Conservation (phyloP, 2,329 filamentous ascomycete species). For the Talaromyces piceae region DNA sequence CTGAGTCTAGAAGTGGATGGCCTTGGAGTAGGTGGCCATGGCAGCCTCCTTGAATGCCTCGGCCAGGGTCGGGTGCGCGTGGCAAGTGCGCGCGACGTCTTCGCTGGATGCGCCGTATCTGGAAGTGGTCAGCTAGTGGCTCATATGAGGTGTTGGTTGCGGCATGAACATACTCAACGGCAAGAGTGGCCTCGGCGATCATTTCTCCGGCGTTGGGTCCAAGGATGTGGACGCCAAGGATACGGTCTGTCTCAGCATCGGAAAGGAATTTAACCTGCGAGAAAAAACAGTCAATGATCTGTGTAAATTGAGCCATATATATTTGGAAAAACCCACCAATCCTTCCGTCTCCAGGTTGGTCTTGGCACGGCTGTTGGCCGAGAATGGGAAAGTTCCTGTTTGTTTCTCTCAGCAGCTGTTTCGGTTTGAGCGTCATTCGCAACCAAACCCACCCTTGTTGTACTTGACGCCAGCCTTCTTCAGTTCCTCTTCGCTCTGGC, state of each 20-base stretch:
- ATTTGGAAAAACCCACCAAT: constrained; percentile 32
- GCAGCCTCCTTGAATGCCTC: constrained; percentile 99
- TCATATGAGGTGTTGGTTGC: background rate
- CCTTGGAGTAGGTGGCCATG: constrained; percentile 92
- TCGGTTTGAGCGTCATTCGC: background rate
- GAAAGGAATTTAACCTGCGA: constrained; percentile 82
- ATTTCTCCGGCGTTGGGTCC: constrained; percentile 96
- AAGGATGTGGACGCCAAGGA: constrained; percentile 93
- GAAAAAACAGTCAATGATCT: too few species aligned
- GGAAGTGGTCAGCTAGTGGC: background rate
- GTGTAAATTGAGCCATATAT: too few species aligned
- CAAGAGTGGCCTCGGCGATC: constrained; percentile 95
- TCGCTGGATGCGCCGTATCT: constrained; percentile 85
- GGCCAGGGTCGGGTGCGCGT: constrained; percentile 90
- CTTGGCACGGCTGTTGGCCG: constrained; percentile 96
- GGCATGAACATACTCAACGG: constrained; percentile 54
- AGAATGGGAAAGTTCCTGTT: constrained; percentile 90
- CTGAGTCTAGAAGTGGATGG: constrained; percentile 75
- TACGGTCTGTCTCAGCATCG: constrained; percentile 91
- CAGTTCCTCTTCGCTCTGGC: constrained; percentile 92
- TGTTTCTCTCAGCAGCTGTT: background rate
- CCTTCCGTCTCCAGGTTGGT: constrained; percentile 96
- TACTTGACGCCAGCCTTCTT: constrained; percentile 87
- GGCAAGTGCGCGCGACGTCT: constrained; percentile 89
- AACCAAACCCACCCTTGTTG: constrained; percentile 40